Percentiles rank a stretch among this genome's conserved stretches.
These are phyloP conservation scores for Ceratocystis albifundus DNA, from an alignment of 2,329 filamentous ascomycete genomes.

Conservation along the genomic window DNA sequence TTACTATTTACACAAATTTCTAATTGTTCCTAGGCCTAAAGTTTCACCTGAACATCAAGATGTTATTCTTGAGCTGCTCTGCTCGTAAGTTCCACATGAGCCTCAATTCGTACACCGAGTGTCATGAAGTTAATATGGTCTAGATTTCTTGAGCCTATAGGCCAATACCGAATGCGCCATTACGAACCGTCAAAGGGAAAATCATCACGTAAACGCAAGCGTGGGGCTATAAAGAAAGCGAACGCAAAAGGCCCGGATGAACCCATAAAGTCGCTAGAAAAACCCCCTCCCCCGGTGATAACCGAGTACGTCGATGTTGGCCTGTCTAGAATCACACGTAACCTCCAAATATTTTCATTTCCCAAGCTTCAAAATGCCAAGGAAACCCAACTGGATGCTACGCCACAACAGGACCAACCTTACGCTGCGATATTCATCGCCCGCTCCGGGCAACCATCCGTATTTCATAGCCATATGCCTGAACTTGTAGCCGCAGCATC, in stretches of 20 bases:
- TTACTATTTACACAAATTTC: not conserved
- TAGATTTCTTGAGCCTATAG: slow-evolving; percentile 53
- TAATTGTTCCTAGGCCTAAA: slow-evolving; percentile 43
- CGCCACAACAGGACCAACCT: slow-evolving; percentile 16
- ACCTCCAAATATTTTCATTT: slow-evolving; percentile 39
- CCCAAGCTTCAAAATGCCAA: not conserved
- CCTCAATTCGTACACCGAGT: not conserved
- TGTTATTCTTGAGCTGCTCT: slow-evolving; percentile 54
- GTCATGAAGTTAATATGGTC: not conserved
- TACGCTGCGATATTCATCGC: slow-evolving; percentile 49
- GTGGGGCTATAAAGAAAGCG: slow-evolving; percentile 27
- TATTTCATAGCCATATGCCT: slow-evolving; percentile 50
- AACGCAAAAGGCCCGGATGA: slow-evolving; percentile 24
- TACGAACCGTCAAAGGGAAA: slow-evolving; percentile 50
- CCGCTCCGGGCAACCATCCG: slow-evolving; percentile 45
- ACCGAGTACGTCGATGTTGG: slow-evolving; percentile 51
- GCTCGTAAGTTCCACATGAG: slow-evolving; percentile 40
- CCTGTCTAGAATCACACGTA: slow-evolving; percentile 50
- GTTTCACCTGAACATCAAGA: slow-evolving; percentile 49
- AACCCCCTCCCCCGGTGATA: slow-evolving; percentile 38
- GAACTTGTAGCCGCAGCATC: slow-evolving; percentile 44
- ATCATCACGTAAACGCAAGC: slow-evolving; percentile 43
- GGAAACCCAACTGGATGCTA: not conserved
- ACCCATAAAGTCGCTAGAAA: not conserved
- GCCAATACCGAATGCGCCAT: slow-evolving; percentile 47